Evolutionary conservation across 306 rosid genomes (phyloP).

Genomic region (Lupinus albus): DNA sequence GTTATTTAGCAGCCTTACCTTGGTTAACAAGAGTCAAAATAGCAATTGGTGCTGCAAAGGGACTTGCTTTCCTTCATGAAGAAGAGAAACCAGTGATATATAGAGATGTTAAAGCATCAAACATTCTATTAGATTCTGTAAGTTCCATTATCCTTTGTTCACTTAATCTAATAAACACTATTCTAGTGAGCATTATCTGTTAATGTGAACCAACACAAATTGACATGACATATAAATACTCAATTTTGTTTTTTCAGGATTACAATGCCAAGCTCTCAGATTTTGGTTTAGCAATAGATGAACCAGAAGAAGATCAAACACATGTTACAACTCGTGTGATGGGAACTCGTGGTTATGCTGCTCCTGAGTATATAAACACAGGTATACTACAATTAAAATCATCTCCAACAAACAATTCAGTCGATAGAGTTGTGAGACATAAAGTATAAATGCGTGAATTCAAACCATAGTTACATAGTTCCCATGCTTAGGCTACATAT

Average conservation of each 20-base stretch:
- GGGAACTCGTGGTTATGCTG: conserved; percentile 97
- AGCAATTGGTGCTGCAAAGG: conserved; percentile 89
- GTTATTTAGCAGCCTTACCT: conserved; percentile 72
- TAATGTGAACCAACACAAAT: not conserved
- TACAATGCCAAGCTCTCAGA: conserved; percentile 82
- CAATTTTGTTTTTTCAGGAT: conserved; percentile 50
- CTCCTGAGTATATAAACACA: conserved; percentile 83
- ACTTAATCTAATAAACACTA: not conserved
- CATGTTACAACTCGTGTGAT: conserved; percentile 67
- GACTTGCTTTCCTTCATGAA: conserved; percentile 83
- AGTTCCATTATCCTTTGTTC: conserved; percentile 19
- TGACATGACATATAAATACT: conserved; percentile 25
- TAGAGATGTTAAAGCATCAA: conserved; percentile 87
- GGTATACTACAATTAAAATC: conserved; percentile 49
- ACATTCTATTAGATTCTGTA: conserved; percentile 76
- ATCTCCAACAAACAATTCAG: no score
- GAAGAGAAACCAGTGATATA: conserved; percentile 81
- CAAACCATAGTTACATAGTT: no score
- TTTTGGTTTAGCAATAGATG: conserved; percentile 88
- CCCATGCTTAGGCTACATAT: no score
- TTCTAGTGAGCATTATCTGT: not conserved
- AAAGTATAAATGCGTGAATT: no score
- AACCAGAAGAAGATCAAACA: conserved; percentile 70
- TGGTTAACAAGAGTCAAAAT: conserved; percentile 89
- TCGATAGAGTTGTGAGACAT: no score